Percentiles rank a stretch among this genome's conserved stretches.
Conservation (phyloP, 1,139 yeast species). For the Blastobotrys indianensis region DNA sequence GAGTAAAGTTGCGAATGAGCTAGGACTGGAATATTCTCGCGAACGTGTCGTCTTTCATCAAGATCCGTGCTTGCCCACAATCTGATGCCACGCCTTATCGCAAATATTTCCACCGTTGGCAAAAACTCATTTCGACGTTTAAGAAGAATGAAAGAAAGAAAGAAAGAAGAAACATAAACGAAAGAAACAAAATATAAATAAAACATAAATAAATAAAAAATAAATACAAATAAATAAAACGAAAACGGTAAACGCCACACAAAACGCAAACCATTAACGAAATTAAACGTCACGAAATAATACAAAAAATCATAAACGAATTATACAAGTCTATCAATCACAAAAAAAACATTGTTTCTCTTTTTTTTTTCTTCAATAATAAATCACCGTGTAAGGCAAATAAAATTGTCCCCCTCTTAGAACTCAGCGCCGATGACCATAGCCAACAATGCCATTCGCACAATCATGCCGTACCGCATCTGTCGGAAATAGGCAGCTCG, state of each 20-base stretch:
- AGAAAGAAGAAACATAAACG: neutral
- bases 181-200: constrained; percentile 3
- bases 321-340: constrained; percentile 3
- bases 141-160: constrained; percentile 2
- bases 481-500: constrained; percentile 99
- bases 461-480: constrained; percentile 96
- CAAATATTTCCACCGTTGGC: too few species aligned
- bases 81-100: too few species aligned
- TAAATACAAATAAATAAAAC: constrained; percentile 9
- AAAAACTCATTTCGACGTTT: neutral
- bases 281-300: constrained; percentile 10
- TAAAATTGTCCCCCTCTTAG: constrained; percentile 6
- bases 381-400: constrained; percentile 2
- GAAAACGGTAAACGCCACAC: constrained; percentile 7
- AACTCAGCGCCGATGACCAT: constrained; percentile 79
- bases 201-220: constrained; percentile 12
- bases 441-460: constrained; percentile 97
- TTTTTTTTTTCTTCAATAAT: neutral
- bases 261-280: constrained; percentile 9
- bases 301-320: constrained; percentile 9
- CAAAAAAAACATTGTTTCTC: constrained; percentile 1
- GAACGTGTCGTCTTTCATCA: too few species aligned
- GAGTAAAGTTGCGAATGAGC: too few species aligned
- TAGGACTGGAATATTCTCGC: too few species aligned
- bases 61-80: too few species aligned